Conservation (phyloP, 306 rosid species). For the Medicago arabica region DNA sequence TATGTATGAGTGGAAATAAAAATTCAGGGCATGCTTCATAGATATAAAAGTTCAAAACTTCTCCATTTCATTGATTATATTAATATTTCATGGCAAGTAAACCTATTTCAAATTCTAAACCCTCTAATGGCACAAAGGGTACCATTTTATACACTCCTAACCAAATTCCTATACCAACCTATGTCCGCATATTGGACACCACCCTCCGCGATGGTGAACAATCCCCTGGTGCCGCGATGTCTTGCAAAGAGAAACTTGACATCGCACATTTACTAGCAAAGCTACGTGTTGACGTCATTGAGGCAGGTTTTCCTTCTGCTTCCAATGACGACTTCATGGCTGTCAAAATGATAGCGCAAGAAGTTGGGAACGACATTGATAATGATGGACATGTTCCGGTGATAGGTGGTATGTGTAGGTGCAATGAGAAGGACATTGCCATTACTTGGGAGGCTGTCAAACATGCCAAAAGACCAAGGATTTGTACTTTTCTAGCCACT, state of each 20-base stretch:
- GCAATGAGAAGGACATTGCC: slow-evolving; percentile 71
- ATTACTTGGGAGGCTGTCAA: slow-evolving; percentile 91
- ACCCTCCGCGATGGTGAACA: slow-evolving; percentile 98
- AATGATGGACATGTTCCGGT: slow-evolving; percentile 75
- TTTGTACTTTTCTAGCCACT: slow-evolving; percentile 81
- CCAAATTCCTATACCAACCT: slow-evolving; percentile 66
- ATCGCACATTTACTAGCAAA: slow-evolving; percentile 68
- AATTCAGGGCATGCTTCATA: neutral
- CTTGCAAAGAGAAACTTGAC: slow-evolving; percentile 66
- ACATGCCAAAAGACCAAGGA: slow-evolving; percentile 71
- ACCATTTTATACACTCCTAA: slow-evolving; percentile 75
- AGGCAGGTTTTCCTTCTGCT: slow-evolving; percentile 87
- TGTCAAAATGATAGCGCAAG: slow-evolving; percentile 68
- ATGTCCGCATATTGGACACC: slow-evolving; percentile 83
- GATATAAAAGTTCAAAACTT: neutral
- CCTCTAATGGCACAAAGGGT: neutral
- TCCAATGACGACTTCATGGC: slow-evolving; percentile 75
- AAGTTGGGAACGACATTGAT: slow-evolving; percentile 65
- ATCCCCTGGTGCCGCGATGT: slow-evolving; percentile 84
- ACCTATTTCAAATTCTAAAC: neutral
- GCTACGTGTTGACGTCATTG: slow-evolving; percentile 86
- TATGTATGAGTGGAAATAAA: neutral
- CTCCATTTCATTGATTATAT: neutral
- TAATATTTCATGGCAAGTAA: neutral
- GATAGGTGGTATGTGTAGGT: slow-evolving; percentile 73